phyloP scores from a whole-genome alignment of 768 basidiomycete species.

The Gloeostereum incarnatum region DNA sequence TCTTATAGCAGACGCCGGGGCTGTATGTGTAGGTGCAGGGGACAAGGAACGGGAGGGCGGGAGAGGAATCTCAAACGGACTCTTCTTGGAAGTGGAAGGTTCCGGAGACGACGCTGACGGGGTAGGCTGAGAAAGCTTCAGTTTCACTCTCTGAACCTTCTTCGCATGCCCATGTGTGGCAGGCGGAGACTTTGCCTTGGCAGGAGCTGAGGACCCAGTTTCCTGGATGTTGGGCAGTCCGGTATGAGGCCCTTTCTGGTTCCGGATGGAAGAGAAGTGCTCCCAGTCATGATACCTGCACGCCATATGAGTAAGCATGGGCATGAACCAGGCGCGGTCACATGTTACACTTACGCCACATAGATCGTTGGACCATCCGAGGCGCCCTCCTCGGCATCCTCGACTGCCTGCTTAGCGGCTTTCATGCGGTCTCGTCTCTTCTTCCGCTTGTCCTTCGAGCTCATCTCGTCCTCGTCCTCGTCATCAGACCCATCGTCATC shows the following conservation, averaged over 20 bases:
- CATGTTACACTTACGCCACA: constrained; percentile 60
- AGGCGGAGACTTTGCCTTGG: constrained; percentile 4
- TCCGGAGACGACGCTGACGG: background rate
- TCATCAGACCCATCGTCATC: constrained; percentile 13
- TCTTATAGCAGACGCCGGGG: background rate
- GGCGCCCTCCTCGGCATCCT: constrained; percentile 9
- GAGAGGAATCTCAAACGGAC: constrained; percentile 20
- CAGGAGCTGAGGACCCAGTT: constrained; percentile 20
- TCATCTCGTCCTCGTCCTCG: constrained; percentile 8
- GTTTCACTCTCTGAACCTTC: constrained; percentile 5
- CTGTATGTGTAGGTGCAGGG: constrained; percentile 7
- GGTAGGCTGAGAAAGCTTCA: constrained; percentile 2
- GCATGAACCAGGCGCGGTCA: constrained; percentile 9
- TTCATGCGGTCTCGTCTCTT: background rate
- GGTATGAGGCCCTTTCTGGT: constrained; percentile 72
- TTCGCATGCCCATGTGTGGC: background rate
- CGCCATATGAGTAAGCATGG: no score
- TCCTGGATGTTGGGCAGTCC: constrained; percentile 64
- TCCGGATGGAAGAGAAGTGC: constrained; percentile 91
- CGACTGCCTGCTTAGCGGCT: constrained; percentile 2
- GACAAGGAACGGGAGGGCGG: constrained; percentile 28
- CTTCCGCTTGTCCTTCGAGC: background rate
- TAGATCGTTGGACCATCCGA: constrained; percentile 50
- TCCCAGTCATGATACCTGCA: constrained; percentile 88
- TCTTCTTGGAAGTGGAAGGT: constrained; percentile 9